Conservation (phyloP, 2,329 filamentous ascomycete species). For the Delphinella strobiligena region DNA sequence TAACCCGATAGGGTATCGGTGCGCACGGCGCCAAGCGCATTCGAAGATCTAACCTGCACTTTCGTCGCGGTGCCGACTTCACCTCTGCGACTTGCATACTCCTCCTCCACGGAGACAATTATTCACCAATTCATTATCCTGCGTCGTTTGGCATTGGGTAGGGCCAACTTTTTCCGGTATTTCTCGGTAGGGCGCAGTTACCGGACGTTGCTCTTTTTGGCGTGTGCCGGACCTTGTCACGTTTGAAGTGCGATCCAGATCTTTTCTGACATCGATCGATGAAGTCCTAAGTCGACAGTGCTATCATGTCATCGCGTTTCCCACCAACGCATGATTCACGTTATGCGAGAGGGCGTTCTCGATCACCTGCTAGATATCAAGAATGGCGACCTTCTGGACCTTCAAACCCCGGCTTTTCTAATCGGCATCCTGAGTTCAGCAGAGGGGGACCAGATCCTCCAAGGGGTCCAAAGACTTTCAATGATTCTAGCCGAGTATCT, state of each 20-base stretch:
- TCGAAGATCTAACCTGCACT: too few species aligned
- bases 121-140: too few species aligned
- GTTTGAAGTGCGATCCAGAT: neutral
- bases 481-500: constrained; percentile 43
- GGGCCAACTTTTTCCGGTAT: too few species aligned
- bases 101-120: too few species aligned
- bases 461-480: constrained; percentile 66
- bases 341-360: constrained; percentile 52
- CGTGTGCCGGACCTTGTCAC: neutral
- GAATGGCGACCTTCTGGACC: constrained; percentile 59
- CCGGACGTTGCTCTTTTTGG: neutral
- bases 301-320: constrained; percentile 12
- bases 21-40: too few species aligned
- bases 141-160: too few species aligned
- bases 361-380: constrained; percentile 58
- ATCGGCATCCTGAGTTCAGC: constrained; percentile 14
- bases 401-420: constrained; percentile 15
- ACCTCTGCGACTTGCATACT: too few species aligned
- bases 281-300: neutral
- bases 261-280: neutral
- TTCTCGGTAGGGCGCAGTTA: too few species aligned
- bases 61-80: too few species aligned
- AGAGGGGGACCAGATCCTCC: constrained; percentile 49
- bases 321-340: constrained; percentile 14
- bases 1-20: too few species aligned